Conservation (phyloP, 1,284 basidiomycete genomes). For the Heterobasidion annosum region DNA sequence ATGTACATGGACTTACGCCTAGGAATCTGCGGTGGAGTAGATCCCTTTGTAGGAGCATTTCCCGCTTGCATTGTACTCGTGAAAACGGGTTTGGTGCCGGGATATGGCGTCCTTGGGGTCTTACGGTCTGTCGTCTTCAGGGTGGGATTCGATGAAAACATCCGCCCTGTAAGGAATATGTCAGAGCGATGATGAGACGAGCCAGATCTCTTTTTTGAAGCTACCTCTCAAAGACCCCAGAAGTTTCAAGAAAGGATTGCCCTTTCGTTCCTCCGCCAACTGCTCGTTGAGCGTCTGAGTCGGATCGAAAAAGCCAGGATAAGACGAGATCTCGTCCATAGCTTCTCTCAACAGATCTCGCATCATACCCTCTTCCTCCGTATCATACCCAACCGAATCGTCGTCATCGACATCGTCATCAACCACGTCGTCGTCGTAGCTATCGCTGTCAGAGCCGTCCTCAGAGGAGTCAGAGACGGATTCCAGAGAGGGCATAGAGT, state of each 20-base stretch:
- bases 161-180: conserved; percentile 39
- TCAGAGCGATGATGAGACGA: neutral
- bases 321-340: conserved; percentile 55
- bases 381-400: conserved; percentile 44
- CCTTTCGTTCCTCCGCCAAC: conserved; percentile 42
- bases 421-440: conserved; percentile 24
- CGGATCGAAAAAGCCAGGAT: conserved; percentile 43
- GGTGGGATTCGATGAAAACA: conserved; percentile 57
- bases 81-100: neutral
- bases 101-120: conserved; percentile 17
- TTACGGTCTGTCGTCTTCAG: conserved; percentile 32
- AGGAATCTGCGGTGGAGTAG: neutral
- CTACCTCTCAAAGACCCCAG: conserved; percentile 62
- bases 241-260: conserved; percentile 67
- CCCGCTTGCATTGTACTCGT: neutral
- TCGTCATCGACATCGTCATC: conserved; percentile 31
- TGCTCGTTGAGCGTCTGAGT: conserved; percentile 29
- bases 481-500: conserved; percentile 58
- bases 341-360: conserved; percentile 56
- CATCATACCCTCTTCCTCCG: conserved; percentile 58
- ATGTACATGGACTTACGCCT: neutral
- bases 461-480: conserved; percentile 50
- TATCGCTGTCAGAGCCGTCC: conserved; percentile 16
- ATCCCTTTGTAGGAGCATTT: neutral
- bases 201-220: conserved; percentile 1